Evolutionary conservation across 176 grass and related monocot genomes (phyloP).

Genomic region (Oryza australiensis): DNA sequence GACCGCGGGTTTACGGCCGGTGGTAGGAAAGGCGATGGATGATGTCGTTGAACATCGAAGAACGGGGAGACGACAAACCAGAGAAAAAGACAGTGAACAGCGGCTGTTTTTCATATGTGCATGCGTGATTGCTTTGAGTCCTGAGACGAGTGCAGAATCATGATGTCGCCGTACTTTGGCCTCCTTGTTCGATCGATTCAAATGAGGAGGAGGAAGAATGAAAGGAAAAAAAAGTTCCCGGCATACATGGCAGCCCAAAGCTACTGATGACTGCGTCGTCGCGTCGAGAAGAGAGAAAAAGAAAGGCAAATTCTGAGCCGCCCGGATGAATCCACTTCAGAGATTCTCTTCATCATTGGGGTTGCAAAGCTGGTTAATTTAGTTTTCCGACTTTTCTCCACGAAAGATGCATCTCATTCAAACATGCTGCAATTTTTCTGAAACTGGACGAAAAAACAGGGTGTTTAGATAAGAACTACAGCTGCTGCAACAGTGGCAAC

Average conservation of each 20-base stretch:
- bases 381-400: not conserved
- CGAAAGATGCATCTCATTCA: not conserved
- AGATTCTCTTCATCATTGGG: conserved; percentile 36
- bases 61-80: conserved; percentile 35
- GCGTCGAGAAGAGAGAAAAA: not conserved
- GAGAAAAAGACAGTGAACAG: not conserved
- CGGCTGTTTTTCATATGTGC: conserved; percentile 22
- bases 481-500: conserved; percentile 14
- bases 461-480: conserved; percentile 3
- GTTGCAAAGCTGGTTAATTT: not conserved
- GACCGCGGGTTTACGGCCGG: conserved; percentile 45
- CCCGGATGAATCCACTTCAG: conserved; percentile 5
- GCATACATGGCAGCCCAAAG: conserved; percentile 37
- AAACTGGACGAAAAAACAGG: not conserved
- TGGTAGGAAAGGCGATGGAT: conserved; percentile 19
- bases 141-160: conserved; percentile 42
- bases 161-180: conserved; percentile 60
- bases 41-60: conserved; percentile 48
- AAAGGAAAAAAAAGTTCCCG: not conserved
- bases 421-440: not conserved
- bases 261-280: not conserved
- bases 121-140: conserved; percentile 49
- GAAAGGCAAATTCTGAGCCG: not conserved
- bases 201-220: not conserved
- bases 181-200: not conserved